phyloP scores from a whole-genome alignment of 2,329 filamentous ascomycete genomes.

The Trichoderma harzianum region DNA sequence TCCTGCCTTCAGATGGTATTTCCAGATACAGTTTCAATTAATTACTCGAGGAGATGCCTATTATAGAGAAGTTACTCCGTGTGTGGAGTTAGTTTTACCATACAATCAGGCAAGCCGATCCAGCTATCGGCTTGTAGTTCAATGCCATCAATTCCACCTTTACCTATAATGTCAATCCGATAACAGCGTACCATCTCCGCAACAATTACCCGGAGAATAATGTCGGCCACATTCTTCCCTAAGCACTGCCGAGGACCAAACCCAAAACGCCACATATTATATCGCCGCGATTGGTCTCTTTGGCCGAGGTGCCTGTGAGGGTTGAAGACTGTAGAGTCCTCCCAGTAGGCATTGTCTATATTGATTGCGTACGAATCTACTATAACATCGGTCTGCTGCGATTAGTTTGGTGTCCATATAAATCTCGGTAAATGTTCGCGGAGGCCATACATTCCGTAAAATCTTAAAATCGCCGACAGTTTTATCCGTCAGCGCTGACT shows the following conservation, averaged over 20 bases:
- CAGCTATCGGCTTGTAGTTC: constrained; percentile 15
- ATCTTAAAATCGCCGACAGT: neutral
- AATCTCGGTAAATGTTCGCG: neutral
- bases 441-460: neutral
- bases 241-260: constrained; percentile 16
- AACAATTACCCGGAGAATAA: constrained; percentile 4
- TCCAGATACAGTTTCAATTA: neutral
- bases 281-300: neutral
- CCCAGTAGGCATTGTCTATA: constrained; percentile 17
- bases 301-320: neutral
- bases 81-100: neutral
- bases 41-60: neutral
- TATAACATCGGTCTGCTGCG: constrained; percentile 13
- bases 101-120: constrained; percentile 11
- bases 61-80: neutral
- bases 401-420: neutral
- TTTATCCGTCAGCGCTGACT: neutral
- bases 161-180: neutral
- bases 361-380: constrained; percentile 19
- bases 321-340: neutral
- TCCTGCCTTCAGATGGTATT: neutral
- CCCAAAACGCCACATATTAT: constrained; percentile 18
- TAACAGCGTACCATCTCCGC: neutral
- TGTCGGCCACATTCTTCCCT: constrained; percentile 12
- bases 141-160: neutral